Base-by-base conservation (phyloP, 1,284 basidiomycete genomes). In the Heterobasidion parviporum region DNA sequence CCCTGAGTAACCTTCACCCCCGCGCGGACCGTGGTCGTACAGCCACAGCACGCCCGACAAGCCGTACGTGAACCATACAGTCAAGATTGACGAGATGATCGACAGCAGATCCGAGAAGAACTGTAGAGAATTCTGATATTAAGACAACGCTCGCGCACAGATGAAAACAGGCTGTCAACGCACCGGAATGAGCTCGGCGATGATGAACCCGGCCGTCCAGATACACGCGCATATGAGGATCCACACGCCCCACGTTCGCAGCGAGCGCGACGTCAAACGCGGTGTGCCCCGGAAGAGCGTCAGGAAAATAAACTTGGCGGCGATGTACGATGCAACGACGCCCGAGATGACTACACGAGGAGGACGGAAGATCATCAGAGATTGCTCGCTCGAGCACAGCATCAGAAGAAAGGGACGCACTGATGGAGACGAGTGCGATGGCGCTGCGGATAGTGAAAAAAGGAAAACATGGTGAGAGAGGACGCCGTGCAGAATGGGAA, bases 61-160 rank as follows among this genome's bases (percentile, higher is more conserved):
- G 33, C 55, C 55, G 34, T 56, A 56, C 7, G 55, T 56, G 50
- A 56, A 56, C 55, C 55, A 56, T 9, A 56, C 51, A 16, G 55
- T 56, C 20, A 56, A 35, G 50, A 56, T 56, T 2, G 55, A 56
- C 8, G 55, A 56, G 44, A 56, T 56, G 16, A 56, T 48, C 9
- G 50, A 52, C 32, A 56, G 55, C 7, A 56, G 51, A 44, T 56
- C 55, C 9, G 55, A 56, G 55, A 56, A 56, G 35, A 56, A 56
- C 55, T 56, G 50, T 4, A 26, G 26, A 26, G 26, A 26, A 26
- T 26, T 26, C 26, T 26, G 14, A n/a, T 51, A 16, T 10, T 12
- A 51, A 51, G 16, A 16, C n/a, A 34, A 15, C 6, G 32, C 10
- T n/a, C 9, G 14, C 6, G 32, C 6, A 16, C 8, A 51, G 10